phyloP scores from a whole-genome alignment of 1,284 basidiomycete genomes.

The Trichosporon asahii region DNA sequence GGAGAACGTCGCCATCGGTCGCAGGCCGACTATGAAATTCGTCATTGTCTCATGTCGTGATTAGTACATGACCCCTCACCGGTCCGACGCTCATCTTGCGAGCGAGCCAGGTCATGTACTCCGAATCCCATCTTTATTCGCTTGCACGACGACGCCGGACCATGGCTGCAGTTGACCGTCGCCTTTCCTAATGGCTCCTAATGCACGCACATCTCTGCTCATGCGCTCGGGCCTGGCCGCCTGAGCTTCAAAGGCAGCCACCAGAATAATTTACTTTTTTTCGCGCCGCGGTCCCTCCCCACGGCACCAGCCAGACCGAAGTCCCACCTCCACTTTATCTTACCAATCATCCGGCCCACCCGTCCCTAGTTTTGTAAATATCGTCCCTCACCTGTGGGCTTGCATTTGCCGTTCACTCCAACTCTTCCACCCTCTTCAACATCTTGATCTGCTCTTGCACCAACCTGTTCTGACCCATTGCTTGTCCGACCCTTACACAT shows the following conservation, averaged over 20 bases:
- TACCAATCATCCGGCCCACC: conserved; percentile 11
- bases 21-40: not conserved
- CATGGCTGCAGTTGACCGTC: not conserved
- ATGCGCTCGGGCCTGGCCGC: not conserved
- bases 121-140: not conserved
- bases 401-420: not conserved
- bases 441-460: not conserved
- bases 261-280: conserved; percentile 8
- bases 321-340: not conserved
- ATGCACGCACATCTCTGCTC: not conserved
- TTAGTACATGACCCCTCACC: not conserved
- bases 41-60: not conserved
- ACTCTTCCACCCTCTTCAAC: not conserved
- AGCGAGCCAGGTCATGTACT: not conserved
- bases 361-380: conserved; percentile 3
- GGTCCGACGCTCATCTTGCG: not conserved
- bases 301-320: not conserved
- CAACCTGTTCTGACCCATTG: not conserved
- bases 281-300: not conserved
- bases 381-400: not conserved
- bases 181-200: not conserved
- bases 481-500: not conserved
- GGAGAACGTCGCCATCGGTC: not conserved
- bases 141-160: not conserved
- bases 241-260: not conserved